Evolutionary conservation across 345 rosid species (phyloP).

Genomic region (Lenwebbia sp.): DNA sequence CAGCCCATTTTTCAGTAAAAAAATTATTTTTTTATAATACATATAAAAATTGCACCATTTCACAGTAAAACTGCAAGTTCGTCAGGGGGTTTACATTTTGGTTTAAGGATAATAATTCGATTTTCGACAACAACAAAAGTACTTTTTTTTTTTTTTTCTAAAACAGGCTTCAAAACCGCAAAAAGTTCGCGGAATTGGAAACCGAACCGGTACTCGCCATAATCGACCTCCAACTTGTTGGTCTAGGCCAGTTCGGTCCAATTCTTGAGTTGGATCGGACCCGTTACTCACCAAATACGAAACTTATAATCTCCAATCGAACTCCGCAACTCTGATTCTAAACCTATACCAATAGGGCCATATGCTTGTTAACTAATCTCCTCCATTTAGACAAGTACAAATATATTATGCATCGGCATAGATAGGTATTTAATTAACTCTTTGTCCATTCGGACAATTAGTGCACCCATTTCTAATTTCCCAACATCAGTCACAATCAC

Average conservation of each 20-base stretch:
- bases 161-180: background rate
- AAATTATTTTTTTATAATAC: too few relatives aligned
- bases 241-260: background rate
- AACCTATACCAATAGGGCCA: too few relatives aligned
- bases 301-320: too few relatives aligned
- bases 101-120: too few relatives aligned
- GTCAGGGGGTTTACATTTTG: too few relatives aligned
- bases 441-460: background rate
- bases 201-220: background rate
- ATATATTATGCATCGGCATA: background rate
- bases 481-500: background rate
- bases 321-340: too few relatives aligned
- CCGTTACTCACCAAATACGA: background rate
- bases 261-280: background rate
- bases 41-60: too few relatives aligned
- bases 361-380: background rate
- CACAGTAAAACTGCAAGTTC: background rate
- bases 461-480: background rate
- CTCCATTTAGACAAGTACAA: background rate
- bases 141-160: background rate
- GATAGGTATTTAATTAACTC: background rate
- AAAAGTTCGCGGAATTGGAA: background rate
- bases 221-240: background rate
- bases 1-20: background rate
- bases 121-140: background rate